Evolutionary conservation across 768 basidiomycete genomes (phyloP).

Genomic region (Boletus sensibilis): DNA sequence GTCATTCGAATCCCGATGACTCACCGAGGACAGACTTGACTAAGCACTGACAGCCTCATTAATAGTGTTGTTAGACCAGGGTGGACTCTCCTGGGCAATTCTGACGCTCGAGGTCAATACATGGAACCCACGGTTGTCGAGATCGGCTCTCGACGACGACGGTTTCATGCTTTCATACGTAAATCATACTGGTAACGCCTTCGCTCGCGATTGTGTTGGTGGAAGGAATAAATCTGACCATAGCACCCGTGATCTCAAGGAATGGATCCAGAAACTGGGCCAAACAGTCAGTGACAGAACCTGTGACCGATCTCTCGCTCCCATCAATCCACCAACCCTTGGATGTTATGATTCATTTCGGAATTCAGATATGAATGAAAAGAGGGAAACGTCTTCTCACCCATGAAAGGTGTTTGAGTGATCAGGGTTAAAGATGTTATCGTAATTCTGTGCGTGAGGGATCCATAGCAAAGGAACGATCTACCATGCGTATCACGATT

Average conservation of each 20-base stretch:
- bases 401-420: not conserved
- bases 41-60: not conserved
- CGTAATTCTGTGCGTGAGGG: conserved; percentile 17
- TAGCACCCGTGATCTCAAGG: not conserved
- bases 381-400: conserved; percentile 13
- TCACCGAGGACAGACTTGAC: conserved; percentile 14
- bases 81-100: not conserved
- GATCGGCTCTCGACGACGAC: not conserved
- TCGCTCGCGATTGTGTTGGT: not conserved
- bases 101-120: not conserved
- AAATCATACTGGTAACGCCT: not conserved
- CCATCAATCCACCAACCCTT: conserved; percentile 4
- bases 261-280: not conserved
- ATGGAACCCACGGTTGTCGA: conserved; percentile 14
- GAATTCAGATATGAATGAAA: conserved; percentile 1
- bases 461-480: conserved; percentile 4
- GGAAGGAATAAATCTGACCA: not conserved
- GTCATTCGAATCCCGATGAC: conserved; percentile 19
- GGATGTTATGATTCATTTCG: conserved; percentile 8
- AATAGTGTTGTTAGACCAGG: conserved; percentile 6
- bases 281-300: not conserved
- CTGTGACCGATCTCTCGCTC: conserved; percentile 4
- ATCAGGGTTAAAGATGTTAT: conserved; percentile 3
- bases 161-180: conserved; percentile 2
- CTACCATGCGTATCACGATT: conserved; percentile 22